A percentile compares a stretch with the other conserved stretches of the same genome.
Evolutionary conservation across 2,329 filamentous ascomycete genomes (phyloP).

Genomic region (Tolypocladium album): DNA sequence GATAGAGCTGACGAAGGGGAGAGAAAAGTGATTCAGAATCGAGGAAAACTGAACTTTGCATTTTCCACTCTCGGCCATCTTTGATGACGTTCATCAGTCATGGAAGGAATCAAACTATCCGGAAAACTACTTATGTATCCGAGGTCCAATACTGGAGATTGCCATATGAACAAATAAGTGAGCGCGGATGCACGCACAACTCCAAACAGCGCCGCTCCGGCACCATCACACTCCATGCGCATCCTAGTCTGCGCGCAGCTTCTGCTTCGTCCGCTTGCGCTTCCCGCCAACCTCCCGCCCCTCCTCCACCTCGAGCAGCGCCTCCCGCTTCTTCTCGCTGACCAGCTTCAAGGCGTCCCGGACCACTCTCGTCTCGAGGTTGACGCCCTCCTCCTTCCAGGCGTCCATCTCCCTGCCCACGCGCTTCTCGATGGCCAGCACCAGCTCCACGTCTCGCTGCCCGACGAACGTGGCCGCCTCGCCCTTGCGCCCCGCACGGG

Average conservation of each 20-base stretch:
- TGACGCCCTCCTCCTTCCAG: conserved; percentile 86
- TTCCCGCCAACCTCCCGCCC: conserved; percentile 87
- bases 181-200: neutral
- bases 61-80: neutral
- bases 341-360: conserved; percentile 80
- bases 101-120: neutral
- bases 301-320: conserved; percentile 82
- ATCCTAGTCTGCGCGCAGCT: conserved; percentile 29
- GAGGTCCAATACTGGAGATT: neutral
- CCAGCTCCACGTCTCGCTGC: conserved; percentile 81
- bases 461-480: conserved; percentile 82
- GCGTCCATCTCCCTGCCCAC: conserved; percentile 72
- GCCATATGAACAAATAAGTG: neutral
- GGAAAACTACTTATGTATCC: neutral
- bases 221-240: neutral
- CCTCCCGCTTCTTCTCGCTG: conserved; percentile 91
- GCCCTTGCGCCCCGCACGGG: conserved; percentile 76
- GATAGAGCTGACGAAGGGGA: neutral
- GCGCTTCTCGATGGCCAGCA: conserved; percentile 80
- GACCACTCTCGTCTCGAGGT: conserved; percentile 81
- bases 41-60: neutral
- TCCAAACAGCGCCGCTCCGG: neutral
- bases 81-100: neutral
- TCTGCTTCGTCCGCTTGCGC: conserved; percentile 51
- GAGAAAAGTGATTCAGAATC: neutral